Base-by-base conservation (phyloP, 306 rosid species). In the Elaeagnus macrophylla region DNA sequence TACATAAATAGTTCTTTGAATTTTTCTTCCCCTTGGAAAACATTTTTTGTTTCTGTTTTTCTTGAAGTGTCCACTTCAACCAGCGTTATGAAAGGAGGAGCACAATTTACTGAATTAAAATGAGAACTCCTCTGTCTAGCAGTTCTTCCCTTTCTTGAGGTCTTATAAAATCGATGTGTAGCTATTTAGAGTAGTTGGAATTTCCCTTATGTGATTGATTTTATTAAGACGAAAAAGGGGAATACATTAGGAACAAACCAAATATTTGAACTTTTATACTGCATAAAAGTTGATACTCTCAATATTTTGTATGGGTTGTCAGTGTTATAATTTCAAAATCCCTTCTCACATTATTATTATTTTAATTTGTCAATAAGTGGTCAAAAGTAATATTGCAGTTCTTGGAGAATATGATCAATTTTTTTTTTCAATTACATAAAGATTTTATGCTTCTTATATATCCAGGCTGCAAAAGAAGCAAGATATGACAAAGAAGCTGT, bases 401-500 rank as follows among this genome's bases (percentile, higher is more conserved):
- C 3, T 45, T 45, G 49, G 17, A 45, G 7, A 12, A 45, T 14
- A 8, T 37, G 25, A 39, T 70, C n/a, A 62, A 25, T 51, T 58
- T 59, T 43, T 15, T 54, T 61, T 43, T 44, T 39, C 62, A 37
- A 39, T 38, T 2, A 51, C 19, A 48, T 54, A 50, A 44, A 57
- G 60, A 39, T 56, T 68, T 66, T 54, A 51, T 59, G 64, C 62
- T 52, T 72, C 58, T 47, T 49, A 37, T 66, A 48, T 66, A 61
- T 14, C 57, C 79, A 93, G 99, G 96, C 99, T 53, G 96, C 94
- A 56, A 93, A 82, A 81, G 95, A 93, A 56, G 89, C 95, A 46
- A 87, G 96, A 69, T 79, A 76, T 64, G 99, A 93, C 81, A 93
- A 87, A 69, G 99, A 93, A 81, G 95, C 94, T 12, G 83, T 87